Evolutionary conservation across 2,329 filamentous ascomycete species (phyloP).

Genomic region (Xylariaceae sp.): DNA sequence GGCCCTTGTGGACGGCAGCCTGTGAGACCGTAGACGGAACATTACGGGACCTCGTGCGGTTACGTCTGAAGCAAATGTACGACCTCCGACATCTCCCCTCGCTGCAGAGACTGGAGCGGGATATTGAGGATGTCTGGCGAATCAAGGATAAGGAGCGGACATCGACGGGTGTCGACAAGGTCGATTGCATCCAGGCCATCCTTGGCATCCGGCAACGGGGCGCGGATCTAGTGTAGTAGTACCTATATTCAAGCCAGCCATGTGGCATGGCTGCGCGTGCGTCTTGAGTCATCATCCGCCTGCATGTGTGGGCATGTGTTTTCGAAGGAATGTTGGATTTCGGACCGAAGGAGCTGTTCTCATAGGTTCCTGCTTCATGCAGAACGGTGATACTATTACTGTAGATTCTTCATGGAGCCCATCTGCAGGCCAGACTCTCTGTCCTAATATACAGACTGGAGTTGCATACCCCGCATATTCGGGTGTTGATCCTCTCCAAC

Average conservation of each 20-base stretch:
- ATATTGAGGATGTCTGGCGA: constrained; percentile 31
- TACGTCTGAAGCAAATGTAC: constrained; percentile 29
- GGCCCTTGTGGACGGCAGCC: constrained; percentile 32
- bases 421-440: neutral
- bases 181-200: constrained; percentile 31
- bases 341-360: too few species aligned
- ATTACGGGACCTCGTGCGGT: constrained; percentile 24
- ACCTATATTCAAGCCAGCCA: neutral
- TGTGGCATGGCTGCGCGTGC: neutral
- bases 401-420: neutral
- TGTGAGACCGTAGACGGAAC: constrained; percentile 29
- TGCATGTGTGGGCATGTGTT: too few species aligned
- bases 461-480: neutral
- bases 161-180: constrained; percentile 28
- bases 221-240: constrained; percentile 16
- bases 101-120: constrained; percentile 25
- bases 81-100: constrained; percentile 29
- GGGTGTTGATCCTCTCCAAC: neutral
- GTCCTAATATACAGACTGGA: neutral
- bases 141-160: constrained; percentile 29
- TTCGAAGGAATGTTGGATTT: neutral
- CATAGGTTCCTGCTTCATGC: neutral
- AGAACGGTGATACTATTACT: neutral
- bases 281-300: neutral
- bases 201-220: constrained; percentile 24